Base-by-base conservation (phyloP, 495 filamentous ascomycete genomes). In the Glarea lozoyensis region DNA sequence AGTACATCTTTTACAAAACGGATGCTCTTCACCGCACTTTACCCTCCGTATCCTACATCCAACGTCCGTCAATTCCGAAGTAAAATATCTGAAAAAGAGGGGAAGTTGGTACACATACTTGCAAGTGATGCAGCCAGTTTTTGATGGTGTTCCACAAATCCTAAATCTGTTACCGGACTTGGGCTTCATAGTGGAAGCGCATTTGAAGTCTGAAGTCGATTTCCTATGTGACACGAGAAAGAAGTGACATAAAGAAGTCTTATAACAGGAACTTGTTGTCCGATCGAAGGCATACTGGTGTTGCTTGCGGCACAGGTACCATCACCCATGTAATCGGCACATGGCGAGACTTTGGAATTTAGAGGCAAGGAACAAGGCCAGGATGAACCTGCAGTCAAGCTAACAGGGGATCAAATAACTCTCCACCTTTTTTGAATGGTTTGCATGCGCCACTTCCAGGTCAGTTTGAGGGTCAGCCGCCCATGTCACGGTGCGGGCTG, bases 21-120 rank as follows among this genome's bases (percentile, higher is more conserved):
- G 68, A 11, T 59, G 56, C 24, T 58, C 53, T 36, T 69, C 65
- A 24, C 66, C 68, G 22, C 68, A 72, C 33, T 68, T 70, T 19
- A 70, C 63, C 20, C 62, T 50, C 33, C 67, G 61, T 18, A 57
- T 54, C 35, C 66, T 63, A 21, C 5, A 6, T 10, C 10, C 12
- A 34, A 13, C 17, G 31, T 34, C n/a, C n/a, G 36, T 55, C 25
- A 11, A 34, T n/a, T n/a, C n/a, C n/a, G 17, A 34, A 16, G n/a
- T 13, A 34, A 34, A 11, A 6, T 4, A 34, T 29, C 7, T n/a
- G 25, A 7, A 7, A 34, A 34, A 6, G 9, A 21, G 4, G 17
- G 19, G 19, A 4, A 6, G 3, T 5, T 5, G 10, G 5, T 20
- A 9, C 16, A 37, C 35, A 5, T 21, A 37, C 35, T 37, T 37